Evolutionary conservation across 2,329 filamentous ascomycete genomes (phyloP), one percentile per base, ranked within the genome.

Genomic region (Cladosporium sp.): DNA sequence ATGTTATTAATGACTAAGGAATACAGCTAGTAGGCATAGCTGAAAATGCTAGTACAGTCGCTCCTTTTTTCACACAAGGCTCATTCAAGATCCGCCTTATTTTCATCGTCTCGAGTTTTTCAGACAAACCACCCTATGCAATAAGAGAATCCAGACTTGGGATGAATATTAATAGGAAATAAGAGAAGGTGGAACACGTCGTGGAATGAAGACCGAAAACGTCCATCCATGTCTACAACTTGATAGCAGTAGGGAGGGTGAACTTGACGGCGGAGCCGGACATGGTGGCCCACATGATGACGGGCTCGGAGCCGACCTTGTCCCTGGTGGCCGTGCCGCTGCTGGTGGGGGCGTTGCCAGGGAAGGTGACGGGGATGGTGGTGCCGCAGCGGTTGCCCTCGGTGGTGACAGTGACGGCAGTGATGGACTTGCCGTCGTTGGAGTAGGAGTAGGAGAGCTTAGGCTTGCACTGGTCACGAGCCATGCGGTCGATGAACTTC

Each of bases 311-410:
- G n/a, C 79, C 80, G 16, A 80, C 59, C 64, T 81, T 66, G 59
- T 83, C 78, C 11, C 30, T 38, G 15, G 38, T 43, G 30, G 47
- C 40, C 8, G 12, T 46, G 27, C 49, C 42, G 16, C 9, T 15
- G 25, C 67, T 69, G 27, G 70, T 69, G 0, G 69, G 72, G 36
- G 66, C 67, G 19, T 70, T 67, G 9, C 65, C 66, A 1, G 74
- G 78, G 53, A 82, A 70, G 0, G 78, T 82, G 19, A 82, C 71
- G 0, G 79, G 78, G 43, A 82, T 74, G 0, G 73, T 67, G 1
- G 70, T 73, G 36, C 62, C 62, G 65, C 79, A 83, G 29, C 62
- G 70, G 62, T 79, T 79, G 36, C 69, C 70, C 8, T 62, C 69
- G 25, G 76, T 69, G 2, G 71, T 72, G 29, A 82, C 69, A 2